Evolutionary conservation across 306 rosid species (phyloP).

Genomic region (Adenanthera pavonina): DNA sequence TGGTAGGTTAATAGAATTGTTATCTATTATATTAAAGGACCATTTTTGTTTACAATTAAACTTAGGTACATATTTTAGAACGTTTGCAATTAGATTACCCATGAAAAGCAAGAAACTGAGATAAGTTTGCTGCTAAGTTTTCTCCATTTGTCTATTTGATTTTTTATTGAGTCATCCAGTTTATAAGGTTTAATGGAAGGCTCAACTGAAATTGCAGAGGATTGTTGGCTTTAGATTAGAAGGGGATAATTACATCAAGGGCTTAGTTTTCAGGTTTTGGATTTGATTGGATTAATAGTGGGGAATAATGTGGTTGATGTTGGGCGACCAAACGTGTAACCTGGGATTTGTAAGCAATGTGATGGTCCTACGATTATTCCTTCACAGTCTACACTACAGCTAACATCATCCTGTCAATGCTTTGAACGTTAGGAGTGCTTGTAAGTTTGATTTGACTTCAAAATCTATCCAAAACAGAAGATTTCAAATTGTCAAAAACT

Average conservation of each 20-base stretch:
- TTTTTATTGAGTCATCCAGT: neutral
- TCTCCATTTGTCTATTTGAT: neutral
- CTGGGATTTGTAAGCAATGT: neutral
- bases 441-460: neutral
- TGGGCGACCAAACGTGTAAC: neutral
- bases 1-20: neutral
- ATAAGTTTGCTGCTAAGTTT: neutral
- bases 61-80: neutral
- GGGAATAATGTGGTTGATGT: neutral
- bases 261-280: too few species aligned
- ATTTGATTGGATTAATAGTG: neutral
- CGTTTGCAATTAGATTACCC: too few species aligned
- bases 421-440: neutral
- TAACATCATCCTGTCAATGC: neutral
- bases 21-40: neutral
- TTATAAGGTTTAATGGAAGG: neutral
- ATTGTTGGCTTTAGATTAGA: neutral
- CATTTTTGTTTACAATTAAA: neutral
- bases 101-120: neutral
- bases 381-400: neutral
- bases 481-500: too few species aligned
- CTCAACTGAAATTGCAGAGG: neutral
- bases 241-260: neutral
- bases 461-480: neutral
- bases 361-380: neutral